Base-by-base conservation (phyloP, 306 rosid genomes). In the Rosa chinensis region DNA sequence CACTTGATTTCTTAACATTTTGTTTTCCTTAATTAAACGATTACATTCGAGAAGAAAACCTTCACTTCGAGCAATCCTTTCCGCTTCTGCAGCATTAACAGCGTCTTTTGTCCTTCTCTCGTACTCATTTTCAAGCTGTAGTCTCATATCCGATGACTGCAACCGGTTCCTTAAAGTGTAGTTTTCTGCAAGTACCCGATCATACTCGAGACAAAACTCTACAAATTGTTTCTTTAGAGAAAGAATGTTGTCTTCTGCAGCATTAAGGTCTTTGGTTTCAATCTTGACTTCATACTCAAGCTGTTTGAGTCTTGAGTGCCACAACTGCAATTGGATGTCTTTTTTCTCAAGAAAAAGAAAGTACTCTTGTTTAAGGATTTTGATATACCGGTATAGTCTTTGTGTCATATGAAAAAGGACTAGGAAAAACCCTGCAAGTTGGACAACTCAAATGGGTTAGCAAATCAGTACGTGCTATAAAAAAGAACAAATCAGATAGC, bases 141-240 rank as follows among this genome's bases (percentile, higher is more conserved):
- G 18, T 25, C 4, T 25, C 67, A 0, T 61, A 11, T 61, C 67
- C 40, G 40, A 61, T 25, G 39, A 61, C 67, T 11, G 40, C 39
- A 61, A 10, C 39, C 0, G 16, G 7, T 61, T 25, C 67, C 4
- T 61, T 61, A 61, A 10, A 25, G 17, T 61, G 17, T 61, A 2
- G 67, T 61, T 61, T 11, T 61, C 67, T 25, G 5, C 67, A 61
- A 61, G 39, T 61, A 61, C 67, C 28, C 39, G 67, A 61, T 61
- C 67, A 25, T 61, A 25, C 16, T 10, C 39, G 37, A 25, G 6
- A 28, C 8, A 3, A 61, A 61, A 61, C 67, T 61, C 40, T 28
- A 25, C 67, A 7, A 61, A 61, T 25, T 61, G 67, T 25, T 61
- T 61, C 40, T 25, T 61, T 61, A 61, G 67, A 61, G 67, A 23